Base-by-base conservation (phyloP, 495 filamentous ascomycete species). In the Daldinia concentrica region DNA sequence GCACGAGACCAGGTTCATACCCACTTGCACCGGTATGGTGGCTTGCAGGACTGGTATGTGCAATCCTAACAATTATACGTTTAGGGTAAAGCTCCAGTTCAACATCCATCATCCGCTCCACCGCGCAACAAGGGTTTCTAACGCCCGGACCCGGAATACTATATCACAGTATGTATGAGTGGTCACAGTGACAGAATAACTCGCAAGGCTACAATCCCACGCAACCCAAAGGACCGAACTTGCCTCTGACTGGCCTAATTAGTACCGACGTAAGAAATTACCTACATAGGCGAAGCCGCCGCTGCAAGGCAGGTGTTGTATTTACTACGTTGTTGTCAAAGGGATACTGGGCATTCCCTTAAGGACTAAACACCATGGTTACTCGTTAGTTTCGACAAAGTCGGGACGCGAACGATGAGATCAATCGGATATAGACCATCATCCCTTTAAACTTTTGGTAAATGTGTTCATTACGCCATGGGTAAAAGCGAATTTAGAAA, bases 21-120 rank as follows among this genome's bases (percentile, higher is more conserved):
- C 72, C 72, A 71, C 72, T 71, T 60, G 72, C 72, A 71, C 34
- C 52, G 72, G 54, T 67, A 74, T 50, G 58, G 72, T 71, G 72
- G 68, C 67, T 74, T 74, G 67, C 72, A 73, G 58, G 36, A 63
- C 57, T 73, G 71, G 66, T 69, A 73, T 69, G 71, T 69, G 62
- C 71, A 66, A 69, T 66, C 66, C 71, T 63, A 27, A 62, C 61
- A 30, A 66, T 62, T 69, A 58, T 73, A 62, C 64, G 64, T 43
- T 68, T 36, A 63, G 52, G 62, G 66, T 26, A 69, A 60, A 45
- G 71, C 48, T 63, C 58, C 57, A 73, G 52, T 73, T 66, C 66
- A 63, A 73, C 51, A 69, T 58, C 58, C 67, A 66, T 58, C 48
- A 43, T 58, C 59, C 45, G 54, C 63, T 64, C 67, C 68, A 67